Evolutionary conservation across 176 grass and related monocot genomes (phyloP).

Genomic region (Pontederia crassipes): DNA sequence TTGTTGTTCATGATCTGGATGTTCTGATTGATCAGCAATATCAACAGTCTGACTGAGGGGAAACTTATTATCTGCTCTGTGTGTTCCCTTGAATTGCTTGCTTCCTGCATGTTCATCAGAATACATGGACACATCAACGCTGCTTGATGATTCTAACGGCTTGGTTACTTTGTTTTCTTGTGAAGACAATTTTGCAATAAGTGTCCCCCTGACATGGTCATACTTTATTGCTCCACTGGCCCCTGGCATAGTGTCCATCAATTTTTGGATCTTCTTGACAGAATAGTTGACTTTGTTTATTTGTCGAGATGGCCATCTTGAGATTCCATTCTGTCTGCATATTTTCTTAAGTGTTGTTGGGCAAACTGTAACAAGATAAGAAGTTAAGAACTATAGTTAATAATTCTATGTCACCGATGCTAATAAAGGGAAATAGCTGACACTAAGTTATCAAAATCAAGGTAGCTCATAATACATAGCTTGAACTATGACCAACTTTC

Average conservation of each 20-base stretch:
- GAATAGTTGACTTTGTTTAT: slow-evolving; percentile 99
- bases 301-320: slow-evolving; percentile 92
- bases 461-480: too few species aligned
- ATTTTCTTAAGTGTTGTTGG: slow-evolving; percentile 94
- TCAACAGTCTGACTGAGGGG: too few species aligned
- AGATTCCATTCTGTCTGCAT: slow-evolving; percentile 89
- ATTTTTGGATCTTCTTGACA: slow-evolving; percentile 86
- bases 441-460: slow-evolving; percentile 2
- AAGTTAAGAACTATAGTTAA: slow-evolving; percentile 22
- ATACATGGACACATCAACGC: not conserved
- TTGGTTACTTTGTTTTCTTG: not conserved
- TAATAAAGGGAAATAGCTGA: slow-evolving; percentile 3
- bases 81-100: not conserved
- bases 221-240: slow-evolving; percentile 69
- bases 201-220: slow-evolving; percentile 59
- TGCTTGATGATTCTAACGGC: not conserved
- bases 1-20: too few species aligned
- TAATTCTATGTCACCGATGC: not conserved
- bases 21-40: too few species aligned
- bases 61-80: not conserved
- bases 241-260: slow-evolving; percentile 83
- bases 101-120: not conserved
- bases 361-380: slow-evolving; percentile 48
- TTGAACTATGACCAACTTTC: not conserved
- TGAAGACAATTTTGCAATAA: slow-evolving; percentile 37